Evolutionary conservation across 768 basidiomycete species (phyloP).

Genomic region (Calvatia gigantea): DNA sequence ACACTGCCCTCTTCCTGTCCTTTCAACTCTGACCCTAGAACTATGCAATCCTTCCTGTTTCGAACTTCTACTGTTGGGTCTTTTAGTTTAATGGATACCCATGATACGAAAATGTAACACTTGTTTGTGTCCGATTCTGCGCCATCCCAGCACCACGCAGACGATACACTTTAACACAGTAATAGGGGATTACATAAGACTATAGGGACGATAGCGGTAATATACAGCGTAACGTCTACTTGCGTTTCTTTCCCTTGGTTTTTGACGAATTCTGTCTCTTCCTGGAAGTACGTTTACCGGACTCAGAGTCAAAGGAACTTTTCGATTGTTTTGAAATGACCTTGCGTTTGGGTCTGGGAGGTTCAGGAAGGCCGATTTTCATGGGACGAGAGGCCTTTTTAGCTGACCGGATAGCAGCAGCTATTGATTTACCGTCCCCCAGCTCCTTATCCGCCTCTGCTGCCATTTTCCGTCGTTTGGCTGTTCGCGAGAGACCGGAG

Average conservation of each 20-base stretch:
- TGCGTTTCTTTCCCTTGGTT: neutral
- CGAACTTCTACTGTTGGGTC: neutral
- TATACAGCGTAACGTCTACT: neutral
- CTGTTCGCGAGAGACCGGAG: constrained; percentile 81
- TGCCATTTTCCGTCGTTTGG: constrained; percentile 85
- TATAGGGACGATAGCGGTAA: neutral
- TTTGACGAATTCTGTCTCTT: constrained; percentile 4
- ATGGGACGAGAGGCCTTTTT: constrained; percentile 73
- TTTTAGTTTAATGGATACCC: constrained; percentile 2
- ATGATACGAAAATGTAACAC: neutral
- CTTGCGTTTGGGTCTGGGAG: constrained; percentile 27
- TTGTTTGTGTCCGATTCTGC: neutral
- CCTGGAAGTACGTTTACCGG: neutral
- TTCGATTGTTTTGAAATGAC: constrained; percentile 28
- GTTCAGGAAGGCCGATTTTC: constrained; percentile 62
- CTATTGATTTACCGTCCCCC: constrained; percentile 49
- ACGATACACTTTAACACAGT: neutral
- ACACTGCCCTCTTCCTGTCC: neutral
- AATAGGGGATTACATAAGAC: neutral
- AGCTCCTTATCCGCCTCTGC: constrained; percentile 72
- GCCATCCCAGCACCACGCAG: neutral
- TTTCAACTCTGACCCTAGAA: too few species aligned
- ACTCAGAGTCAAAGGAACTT: constrained; percentile 56
- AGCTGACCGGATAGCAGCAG: constrained; percentile 80
- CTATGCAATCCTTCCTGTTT: too few species aligned